Base-by-base conservation (phyloP, 31 red algal species). In the Odonthalia washingtoniensis region DNA sequence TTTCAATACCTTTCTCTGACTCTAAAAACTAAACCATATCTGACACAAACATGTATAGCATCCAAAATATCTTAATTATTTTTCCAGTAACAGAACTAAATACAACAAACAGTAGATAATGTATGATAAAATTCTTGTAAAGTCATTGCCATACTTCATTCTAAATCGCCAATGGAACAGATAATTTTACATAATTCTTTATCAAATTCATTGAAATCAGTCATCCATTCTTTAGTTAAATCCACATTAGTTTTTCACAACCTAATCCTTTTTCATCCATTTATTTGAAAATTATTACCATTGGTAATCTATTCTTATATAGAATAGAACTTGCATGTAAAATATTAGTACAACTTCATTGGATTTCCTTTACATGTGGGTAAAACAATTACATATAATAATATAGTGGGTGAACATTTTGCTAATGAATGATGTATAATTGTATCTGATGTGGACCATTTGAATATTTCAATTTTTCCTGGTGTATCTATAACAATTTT, bases 381-480 rank as follows among this genome's bases (percentile, higher is more conserved):
- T 21, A 87, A 94, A 77, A 96, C 97, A 6, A 99, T 81, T 12
- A 99, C 97, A 73, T 86, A 99, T n/a, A 99, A 70, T 66, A 99
- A 53, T 24, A 96, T 84, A 30, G 97, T 99, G 4, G 97, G 97
- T 4, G n/a, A 96, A 74, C 60, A 79, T 33, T 82, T 69, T 6
- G 94, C 91, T 14, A 99, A 65, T 14, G 90, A 61, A 77, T 99
- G 94, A 3, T 94, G 92, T 49, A 99, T 95, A 39, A 99, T 96
- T 1, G 88, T 52, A 6, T 94, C 97, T 2, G 94, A 96, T 42
- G 97, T 91, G 1, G 97, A 99, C 97, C 97, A 99, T 0, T 94
- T 99, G 65, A 99, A 99, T 1, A 87, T 93, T 81, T 99, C 97
- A 41, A 99, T 96, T 70, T 99, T 94, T 14, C 97, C 97, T n/a